Evolutionary conservation across 202 grass and related monocot genomes (phyloP).

Genomic region (Saccharum hybrid): DNA sequence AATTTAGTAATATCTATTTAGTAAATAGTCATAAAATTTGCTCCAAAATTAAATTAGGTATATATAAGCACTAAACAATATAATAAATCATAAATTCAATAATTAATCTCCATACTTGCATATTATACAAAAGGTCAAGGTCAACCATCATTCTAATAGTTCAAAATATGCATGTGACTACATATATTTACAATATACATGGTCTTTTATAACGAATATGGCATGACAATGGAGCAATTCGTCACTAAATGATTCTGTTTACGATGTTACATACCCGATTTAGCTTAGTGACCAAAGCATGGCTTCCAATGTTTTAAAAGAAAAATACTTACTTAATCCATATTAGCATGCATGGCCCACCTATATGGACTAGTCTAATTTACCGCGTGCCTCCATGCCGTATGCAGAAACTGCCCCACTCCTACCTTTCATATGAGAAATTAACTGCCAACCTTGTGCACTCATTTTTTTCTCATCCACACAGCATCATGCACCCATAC

Average conservation of each 20-base stretch:
- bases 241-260: background rate
- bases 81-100: background rate
- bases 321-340: background rate
- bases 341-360: no score
- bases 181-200: background rate
- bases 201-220: background rate
- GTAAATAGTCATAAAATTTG: background rate
- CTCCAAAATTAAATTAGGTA: background rate
- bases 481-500: background rate
- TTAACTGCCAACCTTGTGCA: background rate
- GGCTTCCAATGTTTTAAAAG: background rate
- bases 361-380: background rate
- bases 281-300: background rate
- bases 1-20: background rate
- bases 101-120: background rate
- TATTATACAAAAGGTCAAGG: background rate
- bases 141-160: no score
- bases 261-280: background rate
- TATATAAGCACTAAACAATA: background rate
- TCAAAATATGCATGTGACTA: background rate
- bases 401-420: background rate
- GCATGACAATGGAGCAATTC: background rate
- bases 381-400: background rate
- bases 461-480: background rate
- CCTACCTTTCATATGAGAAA: constrained; percentile 1